Evolutionary conservation across 1,139 yeast genomes (phyloP), one percentile per base, ranked within the genome.

Genomic region (Sugiyamaella grinbergsii): DNA sequence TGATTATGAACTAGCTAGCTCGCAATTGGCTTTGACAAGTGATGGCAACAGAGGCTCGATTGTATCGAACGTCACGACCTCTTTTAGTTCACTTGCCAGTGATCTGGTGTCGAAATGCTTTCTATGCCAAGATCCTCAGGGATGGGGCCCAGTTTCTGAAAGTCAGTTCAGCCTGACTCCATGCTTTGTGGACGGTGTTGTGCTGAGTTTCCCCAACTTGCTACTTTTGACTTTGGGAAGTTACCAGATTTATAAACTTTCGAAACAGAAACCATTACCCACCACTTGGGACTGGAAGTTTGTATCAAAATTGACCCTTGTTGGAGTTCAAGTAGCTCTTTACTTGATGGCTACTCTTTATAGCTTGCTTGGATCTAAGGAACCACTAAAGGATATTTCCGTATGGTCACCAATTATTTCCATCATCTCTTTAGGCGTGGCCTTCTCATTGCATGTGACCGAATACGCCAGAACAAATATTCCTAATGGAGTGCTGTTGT

Each of bases 151-250:
- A 0, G 67, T 86, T 7, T 85, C 75, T 49, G 74, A 38, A 5
- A 52, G 53, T 5, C 80, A 80, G 60, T 80, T 80, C 44, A 95
- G 85, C 62, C 77, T 89, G 52, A 82, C 96, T 0, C 86, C 93
- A 1, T 91, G 98, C 63, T 83, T 91, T 62, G 73, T 85, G 37
- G 88, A 85, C 60, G 97, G 96, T 32, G 71, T 77, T 0, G 65
- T 88, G 6, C 71, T 80, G 55, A 78, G 81, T 32, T 48, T 74
- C 1, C 69, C 82, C 0, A 80, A 85, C 2, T 18, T 77, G 8
- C 69, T 81, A 34, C 72, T 85, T 70, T 62, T 90, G 2, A 38
- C 80, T 0, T 70, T 77, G 40, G 94, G 95, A 1, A 15, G 66
- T 0, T 64, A 65, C 52, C 82, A 79, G 56, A 62, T 83, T 4